Evolutionary conservation across 108 stramenopile species (phyloP).

Genomic region (Cyclostephanos tholiformis): DNA sequence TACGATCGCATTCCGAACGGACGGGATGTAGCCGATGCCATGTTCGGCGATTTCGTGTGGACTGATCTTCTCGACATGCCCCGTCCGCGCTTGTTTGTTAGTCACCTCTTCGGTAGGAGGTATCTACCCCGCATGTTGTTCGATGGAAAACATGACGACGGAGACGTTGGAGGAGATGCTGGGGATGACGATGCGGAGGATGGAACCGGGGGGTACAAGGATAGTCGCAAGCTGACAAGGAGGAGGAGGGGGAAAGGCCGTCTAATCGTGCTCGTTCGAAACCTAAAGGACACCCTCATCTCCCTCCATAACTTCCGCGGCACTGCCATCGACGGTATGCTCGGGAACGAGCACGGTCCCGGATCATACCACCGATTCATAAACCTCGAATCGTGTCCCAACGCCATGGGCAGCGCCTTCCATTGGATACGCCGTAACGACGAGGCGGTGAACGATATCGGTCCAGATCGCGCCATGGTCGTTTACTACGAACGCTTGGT

Average conservation of each 20-base stretch:
- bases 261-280: constrained; percentile 31
- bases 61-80: constrained; percentile 31
- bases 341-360: constrained; percentile 43
- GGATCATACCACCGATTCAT: constrained; percentile 37
- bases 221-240: neutral
- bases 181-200: too few species aligned
- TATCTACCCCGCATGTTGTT: constrained; percentile 22
- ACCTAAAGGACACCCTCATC: constrained; percentile 32
- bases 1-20: constrained; percentile 12
- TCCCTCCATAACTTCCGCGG: constrained; percentile 46
- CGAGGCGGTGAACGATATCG: constrained; percentile 14
- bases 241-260: constrained; percentile 26
- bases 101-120: constrained; percentile 32
- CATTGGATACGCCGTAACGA: constrained; percentile 20
- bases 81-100: constrained; percentile 28
- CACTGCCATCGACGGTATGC: constrained; percentile 27
- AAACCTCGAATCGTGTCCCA: constrained; percentile 28
- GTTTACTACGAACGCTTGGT: constrained; percentile 38
- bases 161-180: too few species aligned
- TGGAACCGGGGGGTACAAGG: neutral
- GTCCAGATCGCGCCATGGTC: constrained; percentile 23
- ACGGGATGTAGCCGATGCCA: neutral
- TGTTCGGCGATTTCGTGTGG: constrained; percentile 42
- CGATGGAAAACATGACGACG: neutral
- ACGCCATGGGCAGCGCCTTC: constrained; percentile 39